These are phyloP conservation scores for Picea mariana DNA, from an alignment of 83 land plant genomes.

Conservation along the genomic window DNA sequence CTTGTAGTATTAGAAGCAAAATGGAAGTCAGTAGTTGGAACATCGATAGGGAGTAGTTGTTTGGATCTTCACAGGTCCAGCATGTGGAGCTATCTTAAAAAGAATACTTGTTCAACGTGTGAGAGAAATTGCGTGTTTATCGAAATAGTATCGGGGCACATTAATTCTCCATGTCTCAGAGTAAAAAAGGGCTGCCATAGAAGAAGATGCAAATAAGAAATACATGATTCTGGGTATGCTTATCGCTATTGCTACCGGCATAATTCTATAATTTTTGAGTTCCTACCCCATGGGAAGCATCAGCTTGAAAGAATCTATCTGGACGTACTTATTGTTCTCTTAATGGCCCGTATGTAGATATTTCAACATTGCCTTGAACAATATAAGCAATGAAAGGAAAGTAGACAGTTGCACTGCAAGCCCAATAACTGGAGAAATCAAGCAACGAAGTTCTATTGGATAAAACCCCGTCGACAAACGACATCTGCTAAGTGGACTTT, in stretches of 20 bases:
- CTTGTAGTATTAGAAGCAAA: no score
- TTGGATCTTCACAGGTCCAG: no score
- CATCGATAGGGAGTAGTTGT: no score
- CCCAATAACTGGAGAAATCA: neutral
- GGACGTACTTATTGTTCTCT: constrained; percentile 19
- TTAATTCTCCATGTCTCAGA: neutral
- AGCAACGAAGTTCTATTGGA: neutral
- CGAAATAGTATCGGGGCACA: no score
- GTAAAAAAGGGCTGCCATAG: neutral
- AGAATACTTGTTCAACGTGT: no score
- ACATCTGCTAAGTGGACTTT: no score
- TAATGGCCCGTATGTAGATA: constrained; percentile 29
- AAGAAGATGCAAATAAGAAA: constrained; percentile 13
- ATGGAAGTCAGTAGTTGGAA: no score
- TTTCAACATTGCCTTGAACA: neutral
- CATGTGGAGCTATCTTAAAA: no score
- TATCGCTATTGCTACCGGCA: constrained; percentile 43
- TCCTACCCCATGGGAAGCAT: constrained; percentile 5
- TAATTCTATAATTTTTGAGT: constrained; percentile 29
- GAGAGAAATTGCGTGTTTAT: no score
- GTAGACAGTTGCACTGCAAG: neutral
- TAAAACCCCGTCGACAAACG: neutral
- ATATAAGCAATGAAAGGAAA: neutral
- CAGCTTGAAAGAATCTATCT: constrained; percentile 11
- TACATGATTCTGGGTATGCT: constrained; percentile 19